A percentile compares a stretch with the other conserved stretches of the same genome.
Conservation (phyloP, 495 filamentous ascomycete species). For the Tuber umbilicatum region DNA sequence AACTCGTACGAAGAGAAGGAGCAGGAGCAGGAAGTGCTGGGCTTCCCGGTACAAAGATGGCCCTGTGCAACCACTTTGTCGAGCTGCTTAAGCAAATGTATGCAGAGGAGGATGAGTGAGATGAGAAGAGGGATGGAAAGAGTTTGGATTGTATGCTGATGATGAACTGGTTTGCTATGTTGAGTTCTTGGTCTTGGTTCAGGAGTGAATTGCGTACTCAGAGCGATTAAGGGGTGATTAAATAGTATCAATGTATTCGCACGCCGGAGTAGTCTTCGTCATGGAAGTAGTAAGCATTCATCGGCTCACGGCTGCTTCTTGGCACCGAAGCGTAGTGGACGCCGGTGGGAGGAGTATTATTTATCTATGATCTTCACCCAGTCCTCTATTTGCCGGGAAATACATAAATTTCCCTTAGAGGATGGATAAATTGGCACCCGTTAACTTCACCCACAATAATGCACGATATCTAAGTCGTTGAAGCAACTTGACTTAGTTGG, state of each 20-base stretch:
- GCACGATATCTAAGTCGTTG: no score
- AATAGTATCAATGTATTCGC: background rate
- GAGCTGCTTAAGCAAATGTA: background rate
- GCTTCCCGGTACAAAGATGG: background rate
- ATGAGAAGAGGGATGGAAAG: background rate
- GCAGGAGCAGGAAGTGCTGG: background rate
- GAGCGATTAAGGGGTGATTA: background rate
- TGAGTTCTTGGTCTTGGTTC: background rate
- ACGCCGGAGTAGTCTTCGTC: background rate
- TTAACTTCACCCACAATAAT: background rate
- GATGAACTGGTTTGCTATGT: background rate
- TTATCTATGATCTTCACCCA: background rate
- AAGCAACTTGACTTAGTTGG: no score
- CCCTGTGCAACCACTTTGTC: background rate
- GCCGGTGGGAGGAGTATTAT: background rate
- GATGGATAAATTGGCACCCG: background rate
- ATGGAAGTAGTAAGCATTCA: background rate
- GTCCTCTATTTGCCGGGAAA: background rate
- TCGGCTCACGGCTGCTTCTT: background rate
- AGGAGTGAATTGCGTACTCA: no score
- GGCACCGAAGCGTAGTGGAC: background rate
- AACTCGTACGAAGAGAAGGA: background rate
- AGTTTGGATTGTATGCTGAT: background rate
- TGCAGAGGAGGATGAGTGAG: background rate
- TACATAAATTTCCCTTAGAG: background rate